Percentiles rank a stretch among this genome's conserved stretches.
phyloP scores from a whole-genome alignment of 495 filamentous ascomycete species.

The Penicillium malachiteum region DNA sequence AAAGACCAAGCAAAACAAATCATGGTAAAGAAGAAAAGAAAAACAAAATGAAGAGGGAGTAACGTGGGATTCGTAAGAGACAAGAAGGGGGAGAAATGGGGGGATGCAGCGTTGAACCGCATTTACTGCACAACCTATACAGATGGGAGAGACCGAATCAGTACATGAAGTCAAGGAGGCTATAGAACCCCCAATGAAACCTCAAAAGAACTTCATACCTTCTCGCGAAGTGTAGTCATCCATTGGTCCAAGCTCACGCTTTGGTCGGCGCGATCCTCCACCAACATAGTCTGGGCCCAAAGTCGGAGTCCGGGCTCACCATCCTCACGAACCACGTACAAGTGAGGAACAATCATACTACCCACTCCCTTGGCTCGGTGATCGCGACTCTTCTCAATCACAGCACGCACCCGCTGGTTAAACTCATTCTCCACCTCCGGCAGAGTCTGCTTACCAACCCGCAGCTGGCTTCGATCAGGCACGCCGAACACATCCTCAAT shows the following conservation, averaged over 20 bases:
- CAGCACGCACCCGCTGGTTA: conserved; percentile 86
- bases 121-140: conserved; percentile 29
- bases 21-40: not conserved
- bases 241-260: conserved; percentile 88
- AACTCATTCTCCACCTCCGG: conserved; percentile 93
- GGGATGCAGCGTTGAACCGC: not conserved
- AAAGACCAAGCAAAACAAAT: conserved; percentile 4
- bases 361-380: conserved; percentile 81
- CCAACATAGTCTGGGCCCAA: conserved; percentile 93
- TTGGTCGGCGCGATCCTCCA: conserved; percentile 94
- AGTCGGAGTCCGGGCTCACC: conserved; percentile 92
- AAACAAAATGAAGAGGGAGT: conserved; percentile 2
- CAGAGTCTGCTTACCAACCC: conserved; percentile 84
- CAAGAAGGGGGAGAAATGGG: not conserved
- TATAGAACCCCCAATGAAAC: not conserved
- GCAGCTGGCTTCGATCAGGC: conserved; percentile 72
- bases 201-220: conserved; percentile 63
- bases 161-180: not conserved
- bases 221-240: conserved; percentile 89
- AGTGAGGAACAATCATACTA: conserved; percentile 84
- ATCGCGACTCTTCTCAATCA: conserved; percentile 88
- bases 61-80: conserved; percentile 6
- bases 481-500: conserved; percentile 87
- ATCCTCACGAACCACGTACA: conserved; percentile 93
- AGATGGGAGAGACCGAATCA: conserved; percentile 3